Conservation (phyloP, 495 filamentous ascomycete species). For the Glarea lozoyensis region DNA sequence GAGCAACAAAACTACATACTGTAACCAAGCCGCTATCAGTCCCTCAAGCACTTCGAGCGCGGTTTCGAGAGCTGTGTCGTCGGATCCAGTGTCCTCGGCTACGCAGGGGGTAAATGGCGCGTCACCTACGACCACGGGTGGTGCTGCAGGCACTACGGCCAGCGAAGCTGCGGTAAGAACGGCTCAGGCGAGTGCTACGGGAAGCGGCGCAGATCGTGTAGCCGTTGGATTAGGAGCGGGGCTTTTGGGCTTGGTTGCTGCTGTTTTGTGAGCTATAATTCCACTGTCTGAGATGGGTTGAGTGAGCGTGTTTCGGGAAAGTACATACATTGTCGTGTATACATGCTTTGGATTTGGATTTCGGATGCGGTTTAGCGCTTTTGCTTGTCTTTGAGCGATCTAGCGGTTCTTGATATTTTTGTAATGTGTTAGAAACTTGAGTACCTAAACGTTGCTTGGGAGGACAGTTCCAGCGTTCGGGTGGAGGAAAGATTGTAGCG, state of each 20-base stretch:
- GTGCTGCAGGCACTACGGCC: neutral
- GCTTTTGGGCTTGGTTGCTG: constrained; percentile 15
- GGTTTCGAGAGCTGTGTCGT: constrained; percentile 8
- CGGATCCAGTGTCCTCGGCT: neutral
- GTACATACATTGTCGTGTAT: no score
- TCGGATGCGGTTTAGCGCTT: no score
- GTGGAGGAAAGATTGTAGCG: no score
- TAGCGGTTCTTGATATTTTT: no score
- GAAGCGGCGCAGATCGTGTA: constrained; percentile 10
- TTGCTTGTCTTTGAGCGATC: no score
- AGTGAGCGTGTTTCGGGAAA: no score
- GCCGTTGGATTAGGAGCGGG: constrained; percentile 8
- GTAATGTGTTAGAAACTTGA: no score
- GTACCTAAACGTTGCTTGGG: no score
- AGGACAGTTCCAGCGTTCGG: no score
- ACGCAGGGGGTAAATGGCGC: neutral
- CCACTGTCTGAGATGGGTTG: no score
- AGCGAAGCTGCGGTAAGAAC: neutral
- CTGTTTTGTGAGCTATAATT: constrained; percentile 13
- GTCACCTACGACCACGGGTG: neutral
- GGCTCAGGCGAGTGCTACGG: neutral
- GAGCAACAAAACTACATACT: constrained; percentile 8
- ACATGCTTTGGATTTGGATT: no score
- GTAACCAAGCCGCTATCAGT: constrained; percentile 10
- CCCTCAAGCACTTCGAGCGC: constrained; percentile 5